Conservation (phyloP, 1,284 basidiomycete genomes). For the Cutaneotrichosporon sp. region DNA sequence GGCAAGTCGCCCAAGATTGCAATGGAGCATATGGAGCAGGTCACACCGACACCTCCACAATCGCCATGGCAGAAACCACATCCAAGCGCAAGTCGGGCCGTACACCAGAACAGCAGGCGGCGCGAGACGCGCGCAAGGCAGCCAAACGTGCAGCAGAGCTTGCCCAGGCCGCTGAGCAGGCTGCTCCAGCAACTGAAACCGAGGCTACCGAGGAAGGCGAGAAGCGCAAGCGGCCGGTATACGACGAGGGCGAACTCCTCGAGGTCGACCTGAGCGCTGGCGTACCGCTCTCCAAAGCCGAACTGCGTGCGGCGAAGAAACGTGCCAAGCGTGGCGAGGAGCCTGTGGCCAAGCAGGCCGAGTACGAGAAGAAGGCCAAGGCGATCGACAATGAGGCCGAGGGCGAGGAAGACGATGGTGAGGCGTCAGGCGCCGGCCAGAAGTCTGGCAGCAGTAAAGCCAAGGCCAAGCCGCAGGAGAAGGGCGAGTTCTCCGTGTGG, state of each 20-base stretch:
- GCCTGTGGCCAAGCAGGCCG: slow-evolving; percentile 16
- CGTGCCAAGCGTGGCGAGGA: slow-evolving; percentile 32
- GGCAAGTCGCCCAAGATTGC: slow-evolving; percentile 4
- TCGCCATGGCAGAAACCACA: slow-evolving; percentile 48
- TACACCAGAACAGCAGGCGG: slow-evolving; percentile 41
- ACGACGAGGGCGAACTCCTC: slow-evolving; percentile 29
- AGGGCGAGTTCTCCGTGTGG: slow-evolving; percentile 63
- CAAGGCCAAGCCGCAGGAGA: slow-evolving; percentile 58
- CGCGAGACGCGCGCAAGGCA: slow-evolving; percentile 39
- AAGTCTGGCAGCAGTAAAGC: slow-evolving; percentile 58
- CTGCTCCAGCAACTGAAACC: background rate
- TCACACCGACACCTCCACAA: background rate
- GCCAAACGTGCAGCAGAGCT: slow-evolving; percentile 22
- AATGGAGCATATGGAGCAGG: too few species aligned
- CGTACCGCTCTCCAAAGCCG: slow-evolving; percentile 47
- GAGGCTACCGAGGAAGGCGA: slow-evolving; percentile 8
- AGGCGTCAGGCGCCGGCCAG: slow-evolving; percentile 1
- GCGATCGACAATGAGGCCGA: slow-evolving; percentile 38
- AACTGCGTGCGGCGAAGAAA: slow-evolving; percentile 43
- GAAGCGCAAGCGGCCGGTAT: slow-evolving; percentile 21
- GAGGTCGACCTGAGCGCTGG: slow-evolving; percentile 45
- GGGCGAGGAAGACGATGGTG: slow-evolving; percentile 7
- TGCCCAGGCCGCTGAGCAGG: slow-evolving; percentile 2
- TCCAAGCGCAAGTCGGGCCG: slow-evolving; percentile 48
- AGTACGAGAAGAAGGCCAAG: slow-evolving; percentile 18